Evolutionary conservation across 169 alveolate genomes (phyloP), one percentile per base, ranked within the genome.

Genomic region (Plasmodium gallinaceum): DNA sequence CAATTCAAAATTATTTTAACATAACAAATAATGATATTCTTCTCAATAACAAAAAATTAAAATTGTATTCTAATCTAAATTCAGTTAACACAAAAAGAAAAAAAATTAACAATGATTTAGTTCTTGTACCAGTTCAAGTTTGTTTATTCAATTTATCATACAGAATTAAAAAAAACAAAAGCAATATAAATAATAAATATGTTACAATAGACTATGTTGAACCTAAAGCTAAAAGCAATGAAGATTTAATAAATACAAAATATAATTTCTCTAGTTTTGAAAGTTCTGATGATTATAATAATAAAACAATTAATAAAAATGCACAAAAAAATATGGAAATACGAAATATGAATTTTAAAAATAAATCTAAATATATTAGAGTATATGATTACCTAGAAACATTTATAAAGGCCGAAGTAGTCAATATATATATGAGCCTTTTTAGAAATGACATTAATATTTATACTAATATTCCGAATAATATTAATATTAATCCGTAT

Each of bases 391-490:
- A 48, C 66, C 69, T 76, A 54, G 89, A 76, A 76, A 64, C 73
- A 32, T 76, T 76, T 76, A 76, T 76, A 76, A 76, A 76, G 48
- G 89, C 78, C 24, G 89, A 76, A 76, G 66, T 76, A 7, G 89
- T 76, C 46, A 76, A 76, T 57, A 58, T 76, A 39, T 76, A 76
- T 57, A 76, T 76, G 89, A 76, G 66, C 24, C 74, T 76, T 65
- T 76, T 76, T 76, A 76, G 89, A 76, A 76, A 76, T 76, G 89
- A 76, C 16, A 76, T 76, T 62, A 76, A 76, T 76, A 76, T 76
- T 16, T 76, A 76, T 42, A 76, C 89, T 18, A 76, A 76, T 64
- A 76, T 76, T 70, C 89, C 89, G 18, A 76, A 76, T 45, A 76
- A 76, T 64, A 48, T 37, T 76, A 64, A 76, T 51, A 76, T 76